A percentile compares a stretch with the other conserved stretches of the same genome.
phyloP scores from a whole-genome alignment of 2,329 filamentous ascomycete genomes.

The Phyllosticta capitalensis region DNA sequence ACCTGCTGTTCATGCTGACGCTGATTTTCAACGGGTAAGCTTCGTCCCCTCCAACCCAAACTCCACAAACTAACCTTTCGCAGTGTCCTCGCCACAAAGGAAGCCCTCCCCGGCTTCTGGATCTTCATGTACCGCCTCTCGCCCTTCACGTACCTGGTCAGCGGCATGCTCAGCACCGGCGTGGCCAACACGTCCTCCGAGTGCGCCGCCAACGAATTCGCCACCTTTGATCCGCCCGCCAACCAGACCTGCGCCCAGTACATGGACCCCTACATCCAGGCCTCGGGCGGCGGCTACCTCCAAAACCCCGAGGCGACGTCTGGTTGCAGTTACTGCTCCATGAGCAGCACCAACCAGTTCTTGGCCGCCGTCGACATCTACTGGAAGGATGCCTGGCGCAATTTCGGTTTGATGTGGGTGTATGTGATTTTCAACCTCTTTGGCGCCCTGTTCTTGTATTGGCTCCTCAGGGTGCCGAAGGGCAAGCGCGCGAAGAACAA shows the following conservation, averaged over 20 bases:
- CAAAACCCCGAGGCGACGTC: conserved; percentile 22
- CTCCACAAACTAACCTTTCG: conserved; percentile 31
- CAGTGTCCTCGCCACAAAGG: conserved; percentile 54
- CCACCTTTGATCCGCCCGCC: conserved; percentile 50
- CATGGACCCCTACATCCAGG: conserved; percentile 23
- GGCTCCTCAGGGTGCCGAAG: conserved; percentile 42
- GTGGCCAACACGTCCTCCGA: conserved; percentile 53
- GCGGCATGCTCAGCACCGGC: conserved; percentile 58
- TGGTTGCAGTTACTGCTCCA: conserved; percentile 33
- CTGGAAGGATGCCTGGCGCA: conserved; percentile 41
- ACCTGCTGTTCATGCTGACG: conserved; percentile 57
- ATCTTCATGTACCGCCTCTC: conserved; percentile 70
- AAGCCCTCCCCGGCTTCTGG: conserved; percentile 60
- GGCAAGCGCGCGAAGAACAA: conserved; percentile 23
- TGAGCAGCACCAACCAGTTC: conserved; percentile 35
- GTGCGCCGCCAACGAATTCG: conserved; percentile 59
- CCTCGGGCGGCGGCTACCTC: conserved; percentile 31
- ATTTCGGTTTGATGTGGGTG: conserved; percentile 45
- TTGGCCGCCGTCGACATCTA: conserved; percentile 31
- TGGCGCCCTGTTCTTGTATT: conserved; percentile 42
- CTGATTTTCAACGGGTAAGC: conserved; percentile 53
- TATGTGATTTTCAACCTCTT: conserved; percentile 42
- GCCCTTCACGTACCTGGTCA: conserved; percentile 68
- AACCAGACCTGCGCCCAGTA: conserved; percentile 54
- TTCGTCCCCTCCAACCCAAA: not conserved